Percentiles rank a stretch among this genome's conserved stretches.
Evolutionary conservation across 306 rosid genomes (phyloP).

Genomic region (Begonia loranthoides): DNA sequence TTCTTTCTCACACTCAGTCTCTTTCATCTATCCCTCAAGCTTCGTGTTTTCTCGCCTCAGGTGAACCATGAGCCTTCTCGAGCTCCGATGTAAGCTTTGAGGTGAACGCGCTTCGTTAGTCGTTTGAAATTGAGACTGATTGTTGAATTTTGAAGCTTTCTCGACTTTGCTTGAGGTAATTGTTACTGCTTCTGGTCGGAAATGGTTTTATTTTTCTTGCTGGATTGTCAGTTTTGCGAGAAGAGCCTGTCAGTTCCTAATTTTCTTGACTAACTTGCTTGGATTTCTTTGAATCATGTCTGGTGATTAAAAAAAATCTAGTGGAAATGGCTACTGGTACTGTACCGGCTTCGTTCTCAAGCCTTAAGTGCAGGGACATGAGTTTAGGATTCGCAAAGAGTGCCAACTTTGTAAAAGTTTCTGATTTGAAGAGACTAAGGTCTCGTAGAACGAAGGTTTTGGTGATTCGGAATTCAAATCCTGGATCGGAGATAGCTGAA

Average conservation of each 20-base stretch:
- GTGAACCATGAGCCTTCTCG: neutral
- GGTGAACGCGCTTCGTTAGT: no score
- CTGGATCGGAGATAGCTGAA: conserved; percentile 61
- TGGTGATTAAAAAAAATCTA: conserved; percentile 24
- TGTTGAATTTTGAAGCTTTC: no score
- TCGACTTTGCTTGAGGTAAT: no score
- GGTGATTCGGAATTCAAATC: conserved; percentile 54
- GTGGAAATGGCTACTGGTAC: conserved; percentile 63
- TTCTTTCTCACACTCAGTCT: conserved; percentile 12
- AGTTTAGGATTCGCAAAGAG: conserved; percentile 58
- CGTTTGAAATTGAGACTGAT: no score
- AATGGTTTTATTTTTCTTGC: no score
- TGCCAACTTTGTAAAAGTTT: conserved; percentile 60
- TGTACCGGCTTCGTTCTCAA: conserved; percentile 51
- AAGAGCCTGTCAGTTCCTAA: no score
- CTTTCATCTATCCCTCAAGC: neutral
- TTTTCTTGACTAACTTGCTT: neutral
- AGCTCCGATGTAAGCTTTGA: no score
- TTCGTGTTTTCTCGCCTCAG: neutral
- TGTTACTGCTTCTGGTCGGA: no score
- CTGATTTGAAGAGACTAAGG: conserved; percentile 42
- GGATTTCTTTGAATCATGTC: conserved; percentile 10
- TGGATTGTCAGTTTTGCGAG: no score
- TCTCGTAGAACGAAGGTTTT: conserved; percentile 44
- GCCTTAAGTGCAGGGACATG: conserved; percentile 46